These are phyloP conservation scores for Yarrowia sp. DNA, from an alignment of 805 yeast species.

Conservation along the genomic window DNA sequence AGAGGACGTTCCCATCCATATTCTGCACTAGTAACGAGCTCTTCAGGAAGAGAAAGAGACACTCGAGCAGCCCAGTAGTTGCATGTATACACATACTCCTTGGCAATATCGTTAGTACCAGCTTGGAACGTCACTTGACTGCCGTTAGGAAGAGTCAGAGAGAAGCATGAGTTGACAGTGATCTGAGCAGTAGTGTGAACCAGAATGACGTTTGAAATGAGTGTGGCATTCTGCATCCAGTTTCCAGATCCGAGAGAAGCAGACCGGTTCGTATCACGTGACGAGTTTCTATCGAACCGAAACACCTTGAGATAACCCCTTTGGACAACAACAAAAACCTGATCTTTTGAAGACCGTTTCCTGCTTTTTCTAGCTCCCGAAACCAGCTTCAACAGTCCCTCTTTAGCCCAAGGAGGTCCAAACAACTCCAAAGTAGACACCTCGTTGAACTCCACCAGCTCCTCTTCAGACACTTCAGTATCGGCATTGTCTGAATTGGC, in stretches of 20 bases:
- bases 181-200: slow-evolving; percentile 43
- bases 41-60: slow-evolving; percentile 70
- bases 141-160: slow-evolving; percentile 37
- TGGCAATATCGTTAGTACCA: slow-evolving; percentile 63
- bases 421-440: slow-evolving; percentile 48
- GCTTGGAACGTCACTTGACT: slow-evolving; percentile 49
- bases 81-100: slow-evolving; percentile 68
- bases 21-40: slow-evolving; percentile 67
- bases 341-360: slow-evolving; percentile 42
- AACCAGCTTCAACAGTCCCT: slow-evolving; percentile 52
- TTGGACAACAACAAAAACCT: slow-evolving; percentile 61
- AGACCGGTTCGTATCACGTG: not conserved
- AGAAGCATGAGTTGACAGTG: slow-evolving; percentile 28
- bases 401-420: slow-evolving; percentile 78
- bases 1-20: slow-evolving; percentile 63
- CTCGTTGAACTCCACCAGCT: not conserved
- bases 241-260: slow-evolving; percentile 55
- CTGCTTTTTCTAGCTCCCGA: slow-evolving; percentile 28
- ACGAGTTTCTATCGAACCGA: slow-evolving; percentile 30
- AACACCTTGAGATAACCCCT: slow-evolving; percentile 53
- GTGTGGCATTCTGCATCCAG: slow-evolving; percentile 62
- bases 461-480: not conserved
- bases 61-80: slow-evolving; percentile 89
- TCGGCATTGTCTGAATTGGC: not conserved
- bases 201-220: slow-evolving; percentile 52